Conservation (phyloP, 208 protist genomes). For the Leishmania mexicana region DNA sequence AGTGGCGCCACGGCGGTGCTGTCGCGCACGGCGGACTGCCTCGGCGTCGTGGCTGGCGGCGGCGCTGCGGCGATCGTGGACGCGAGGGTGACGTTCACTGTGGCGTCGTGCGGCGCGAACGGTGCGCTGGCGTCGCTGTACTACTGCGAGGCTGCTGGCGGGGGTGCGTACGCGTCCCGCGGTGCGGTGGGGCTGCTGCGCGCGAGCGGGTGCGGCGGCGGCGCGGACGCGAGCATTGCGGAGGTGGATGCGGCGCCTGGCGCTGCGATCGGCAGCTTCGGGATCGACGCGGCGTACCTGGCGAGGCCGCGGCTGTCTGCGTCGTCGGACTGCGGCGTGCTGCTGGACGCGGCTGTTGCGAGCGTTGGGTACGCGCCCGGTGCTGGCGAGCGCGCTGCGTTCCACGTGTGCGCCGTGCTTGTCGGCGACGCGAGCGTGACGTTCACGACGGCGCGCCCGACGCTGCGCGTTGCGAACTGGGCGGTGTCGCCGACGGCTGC, state of each 20-base stretch:
- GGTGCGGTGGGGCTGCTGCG: conserved; percentile 57
- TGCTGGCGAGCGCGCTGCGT: conserved; percentile 34
- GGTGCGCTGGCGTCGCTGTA: conserved; percentile 28
- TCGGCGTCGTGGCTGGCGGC: conserved; percentile 34
- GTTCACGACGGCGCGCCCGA: conserved; percentile 58
- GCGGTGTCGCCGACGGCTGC: conserved; percentile 36
- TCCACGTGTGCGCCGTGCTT: conserved; percentile 61
- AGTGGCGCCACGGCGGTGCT: conserved; percentile 39
- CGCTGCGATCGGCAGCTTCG: conserved; percentile 41
- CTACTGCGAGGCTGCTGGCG: conserved; percentile 68
- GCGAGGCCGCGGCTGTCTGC: conserved; percentile 34
- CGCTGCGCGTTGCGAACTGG: conserved; percentile 56
- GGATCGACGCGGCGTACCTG: conserved; percentile 45
- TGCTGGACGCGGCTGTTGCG: conserved; percentile 21
- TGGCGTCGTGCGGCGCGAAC: conserved; percentile 40
- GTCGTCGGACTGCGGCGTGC: conserved; percentile 33
- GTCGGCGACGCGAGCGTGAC: conserved; percentile 29
- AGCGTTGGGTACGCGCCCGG: conserved; percentile 46
- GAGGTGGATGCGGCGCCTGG: conserved; percentile 36
- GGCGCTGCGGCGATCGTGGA: conserved; percentile 17
- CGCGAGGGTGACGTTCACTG: conserved; percentile 36
- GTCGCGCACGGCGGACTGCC: conserved; percentile 35
- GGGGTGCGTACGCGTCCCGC: conserved; percentile 32
- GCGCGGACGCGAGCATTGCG: conserved; percentile 39
- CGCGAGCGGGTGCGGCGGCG: conserved; percentile 31